A percentile compares a stretch with the other conserved stretches of the same genome.
phyloP scores from a whole-genome alignment of 768 basidiomycete species.

The Inosperma sp. region DNA sequence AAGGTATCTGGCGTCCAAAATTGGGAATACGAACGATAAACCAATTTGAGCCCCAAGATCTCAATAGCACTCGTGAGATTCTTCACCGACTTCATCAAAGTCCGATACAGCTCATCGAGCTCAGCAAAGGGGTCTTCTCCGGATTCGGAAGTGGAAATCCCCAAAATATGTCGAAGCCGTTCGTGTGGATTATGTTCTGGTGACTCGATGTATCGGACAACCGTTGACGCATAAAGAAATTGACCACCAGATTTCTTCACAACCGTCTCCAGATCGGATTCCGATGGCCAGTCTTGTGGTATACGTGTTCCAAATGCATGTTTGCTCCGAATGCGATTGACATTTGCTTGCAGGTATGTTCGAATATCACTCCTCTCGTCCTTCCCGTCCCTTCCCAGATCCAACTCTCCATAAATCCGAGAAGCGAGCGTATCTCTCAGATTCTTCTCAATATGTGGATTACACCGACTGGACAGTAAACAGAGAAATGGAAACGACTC shows the following conservation, averaged over 20 bases:
- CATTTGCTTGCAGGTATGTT: not conserved
- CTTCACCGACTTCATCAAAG: no score
- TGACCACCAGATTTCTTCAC: slow-evolving; percentile 12
- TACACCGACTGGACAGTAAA: slow-evolving; percentile 15
- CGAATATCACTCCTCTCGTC: not conserved
- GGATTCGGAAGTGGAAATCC: not conserved
- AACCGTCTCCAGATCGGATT: slow-evolving; percentile 4
- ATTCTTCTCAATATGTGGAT: slow-evolving; percentile 7
- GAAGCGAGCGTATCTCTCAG: not conserved
- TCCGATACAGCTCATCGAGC: not conserved
- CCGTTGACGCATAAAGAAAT: slow-evolving; percentile 16
- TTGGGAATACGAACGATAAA: no score
- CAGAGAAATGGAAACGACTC: slow-evolving; percentile 6
- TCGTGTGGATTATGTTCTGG: not conserved
- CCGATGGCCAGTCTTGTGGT: slow-evolving; percentile 10
- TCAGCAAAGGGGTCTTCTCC: not conserved
- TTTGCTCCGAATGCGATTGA: not conserved
- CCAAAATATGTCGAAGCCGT: not conserved
- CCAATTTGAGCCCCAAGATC: no score
- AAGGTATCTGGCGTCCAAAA: no score
- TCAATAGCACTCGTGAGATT: no score
- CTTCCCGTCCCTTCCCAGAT: not conserved
- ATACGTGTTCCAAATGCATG: not conserved
- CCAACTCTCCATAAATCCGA: not conserved
- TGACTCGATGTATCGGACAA: slow-evolving; percentile 9